These are phyloP conservation scores for Seminavis robusta DNA, from an alignment of 108 stramenopile species.

Conservation along the genomic window DNA sequence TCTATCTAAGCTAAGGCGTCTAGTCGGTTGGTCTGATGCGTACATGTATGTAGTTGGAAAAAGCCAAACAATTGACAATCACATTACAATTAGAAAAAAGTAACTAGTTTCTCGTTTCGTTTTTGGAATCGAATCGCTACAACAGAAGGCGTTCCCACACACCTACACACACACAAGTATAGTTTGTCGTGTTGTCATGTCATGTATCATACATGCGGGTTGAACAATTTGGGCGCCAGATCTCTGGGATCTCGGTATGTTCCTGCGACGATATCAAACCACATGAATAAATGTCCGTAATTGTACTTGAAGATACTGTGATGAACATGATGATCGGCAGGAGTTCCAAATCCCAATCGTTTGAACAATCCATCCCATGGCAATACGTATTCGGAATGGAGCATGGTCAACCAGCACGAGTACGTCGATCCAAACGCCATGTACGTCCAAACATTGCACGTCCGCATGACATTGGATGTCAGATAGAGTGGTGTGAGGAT, in stretches of 20 bases:
- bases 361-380: conserved; percentile 84
- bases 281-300: conserved; percentile 94
- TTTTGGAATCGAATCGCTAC: too few species aligned
- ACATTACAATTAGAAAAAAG: too few species aligned
- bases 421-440: conserved; percentile 91
- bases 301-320: conserved; percentile 94
- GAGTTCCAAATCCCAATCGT: conserved; percentile 77
- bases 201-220: conserved; percentile 65
- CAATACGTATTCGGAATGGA: conserved; percentile 86
- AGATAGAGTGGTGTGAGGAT: conserved; percentile 84
- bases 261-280: conserved; percentile 82
- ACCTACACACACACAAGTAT: too few species aligned
- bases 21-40: too few species aligned
- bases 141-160: too few species aligned
- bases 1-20: too few species aligned
- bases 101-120: too few species aligned
- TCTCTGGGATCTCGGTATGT: conserved; percentile 76
- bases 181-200: too few species aligned
- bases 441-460: conserved; percentile 93
- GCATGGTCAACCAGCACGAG: conserved; percentile 87
- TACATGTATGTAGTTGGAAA: too few species aligned
- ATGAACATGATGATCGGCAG: conserved; percentile 95
- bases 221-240: conserved; percentile 65
- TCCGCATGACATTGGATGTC: conserved; percentile 73
- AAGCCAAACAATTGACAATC: too few species aligned